Evolutionary conservation across 257 asterid genomes (phyloP).

Genomic region (Handroanthus guayacan): DNA sequence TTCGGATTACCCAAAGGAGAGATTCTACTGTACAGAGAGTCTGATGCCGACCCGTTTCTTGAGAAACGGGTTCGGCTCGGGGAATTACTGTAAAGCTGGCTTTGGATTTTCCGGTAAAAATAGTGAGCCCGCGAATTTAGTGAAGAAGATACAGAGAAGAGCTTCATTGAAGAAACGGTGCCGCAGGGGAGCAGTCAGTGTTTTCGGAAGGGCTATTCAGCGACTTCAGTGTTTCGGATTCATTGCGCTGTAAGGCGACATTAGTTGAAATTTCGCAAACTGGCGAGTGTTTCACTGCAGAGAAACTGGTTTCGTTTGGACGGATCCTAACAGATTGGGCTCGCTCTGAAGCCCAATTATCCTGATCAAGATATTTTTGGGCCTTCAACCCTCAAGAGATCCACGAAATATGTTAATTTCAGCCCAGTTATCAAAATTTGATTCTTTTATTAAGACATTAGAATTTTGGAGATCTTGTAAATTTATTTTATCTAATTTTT

Average conservation of each 20-base stretch:
- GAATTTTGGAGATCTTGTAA: no score
- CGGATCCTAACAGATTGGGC: neutral
- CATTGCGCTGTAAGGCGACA: neutral
- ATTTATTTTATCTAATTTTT: no score
- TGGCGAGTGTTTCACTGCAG: neutral
- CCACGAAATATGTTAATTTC: neutral
- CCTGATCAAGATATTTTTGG: no score
- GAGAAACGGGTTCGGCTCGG: slow-evolving; percentile 35
- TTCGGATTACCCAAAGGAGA: slow-evolving; percentile 63
- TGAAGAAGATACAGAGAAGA: slow-evolving; percentile 33
- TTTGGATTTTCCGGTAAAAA: slow-evolving; percentile 28
- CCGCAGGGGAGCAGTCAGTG: neutral
- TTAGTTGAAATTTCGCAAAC: neutral
- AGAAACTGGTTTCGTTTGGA: neutral
- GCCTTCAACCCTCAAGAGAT: neutral
- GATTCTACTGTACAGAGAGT: slow-evolving; percentile 54
- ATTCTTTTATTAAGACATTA: no score
- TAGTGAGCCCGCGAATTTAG: slow-evolving; percentile 33
- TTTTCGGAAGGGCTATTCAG: neutral
- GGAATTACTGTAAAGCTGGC: slow-evolving; percentile 9
- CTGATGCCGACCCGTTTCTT: neutral
- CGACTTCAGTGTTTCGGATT: neutral
- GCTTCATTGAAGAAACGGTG: slow-evolving; percentile 43
- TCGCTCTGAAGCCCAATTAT: neutral
- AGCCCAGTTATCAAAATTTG: no score